Percentiles rank a stretch among this genome's conserved stretches.
Evolutionary conservation across 352 stramenopile species (phyloP).

Genomic region (Globisporangium parvum): DNA sequence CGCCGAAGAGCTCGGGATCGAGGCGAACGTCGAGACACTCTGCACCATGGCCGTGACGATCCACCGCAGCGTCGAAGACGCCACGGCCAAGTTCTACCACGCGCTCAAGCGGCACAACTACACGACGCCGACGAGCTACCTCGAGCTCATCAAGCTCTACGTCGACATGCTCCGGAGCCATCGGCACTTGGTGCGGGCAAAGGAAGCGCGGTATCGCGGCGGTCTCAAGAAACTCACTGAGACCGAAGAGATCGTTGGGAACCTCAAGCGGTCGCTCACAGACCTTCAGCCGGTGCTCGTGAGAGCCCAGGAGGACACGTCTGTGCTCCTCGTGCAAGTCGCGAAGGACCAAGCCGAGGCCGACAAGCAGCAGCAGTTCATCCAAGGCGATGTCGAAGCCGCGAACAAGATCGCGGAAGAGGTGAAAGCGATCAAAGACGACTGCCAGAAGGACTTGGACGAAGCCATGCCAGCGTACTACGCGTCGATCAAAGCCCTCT

Average conservation of each 20-base stretch:
- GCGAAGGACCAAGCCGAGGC: conserved; percentile 88
- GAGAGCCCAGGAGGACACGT: conserved; percentile 87
- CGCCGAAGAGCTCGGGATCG: conserved; percentile 84
- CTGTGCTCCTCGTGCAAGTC: conserved; percentile 80
- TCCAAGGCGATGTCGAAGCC: conserved; percentile 89
- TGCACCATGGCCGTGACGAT: conserved; percentile 92
- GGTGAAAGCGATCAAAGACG: conserved; percentile 92
- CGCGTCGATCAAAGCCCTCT: conserved; percentile 86
- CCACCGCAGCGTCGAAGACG: conserved; percentile 88
- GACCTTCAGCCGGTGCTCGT: conserved; percentile 89
- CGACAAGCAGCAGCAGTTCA: conserved; percentile 88
- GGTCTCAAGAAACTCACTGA: conserved; percentile 91
- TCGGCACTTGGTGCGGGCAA: conserved; percentile 73
- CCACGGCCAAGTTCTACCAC: conserved; percentile 69
- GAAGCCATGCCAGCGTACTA: conserved; percentile 92
- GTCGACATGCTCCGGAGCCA: conserved; percentile 88
- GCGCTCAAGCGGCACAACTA: conserved; percentile 90
- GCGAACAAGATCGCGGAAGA: conserved; percentile 89
- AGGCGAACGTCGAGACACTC: conserved; percentile 83
- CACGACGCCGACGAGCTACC: conserved; percentile 93
- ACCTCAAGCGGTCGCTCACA: conserved; percentile 87
- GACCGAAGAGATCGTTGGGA: conserved; percentile 90
- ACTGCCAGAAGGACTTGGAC: conserved; percentile 91
- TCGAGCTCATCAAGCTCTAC: conserved; percentile 94
- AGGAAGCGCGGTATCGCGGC: conserved; percentile 75